A percentile compares a stretch with the other conserved stretches of the same genome.
phyloP scores from a whole-genome alignment of 805 yeast species.

The Middelhovenomyces tepae region DNA sequence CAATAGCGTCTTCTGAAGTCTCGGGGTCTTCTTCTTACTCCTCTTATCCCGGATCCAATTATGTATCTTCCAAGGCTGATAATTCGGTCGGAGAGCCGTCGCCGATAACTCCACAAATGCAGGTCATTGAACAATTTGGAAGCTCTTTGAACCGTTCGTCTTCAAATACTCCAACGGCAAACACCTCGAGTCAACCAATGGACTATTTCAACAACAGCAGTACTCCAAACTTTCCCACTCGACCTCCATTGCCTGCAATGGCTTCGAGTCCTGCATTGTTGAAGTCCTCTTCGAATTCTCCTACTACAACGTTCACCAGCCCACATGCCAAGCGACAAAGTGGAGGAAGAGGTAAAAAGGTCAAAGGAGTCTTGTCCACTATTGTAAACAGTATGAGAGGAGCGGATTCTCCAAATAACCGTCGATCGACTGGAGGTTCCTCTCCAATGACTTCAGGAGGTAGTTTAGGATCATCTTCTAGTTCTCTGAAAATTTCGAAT shows the following conservation, averaged over 20 bases:
- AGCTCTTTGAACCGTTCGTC: slow-evolving; percentile 3
- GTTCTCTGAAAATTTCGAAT: slow-evolving; percentile 55
- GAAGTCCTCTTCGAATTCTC: slow-evolving; percentile 5
- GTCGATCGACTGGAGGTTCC: slow-evolving; percentile 2
- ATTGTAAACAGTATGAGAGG: slow-evolving; percentile 17
- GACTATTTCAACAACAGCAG: slow-evolving; percentile 1
- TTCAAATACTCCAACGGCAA: background rate
- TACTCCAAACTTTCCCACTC: slow-evolving; percentile 5
- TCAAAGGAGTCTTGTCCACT: slow-evolving; percentile 20
- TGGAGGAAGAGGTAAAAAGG: slow-evolving; percentile 5
- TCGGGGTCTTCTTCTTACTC: too few species aligned
- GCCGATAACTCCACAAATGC: slow-evolving; percentile 3
- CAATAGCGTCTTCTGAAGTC: too few species aligned
- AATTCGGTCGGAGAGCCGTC: slow-evolving; percentile 1
- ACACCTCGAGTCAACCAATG: background rate
- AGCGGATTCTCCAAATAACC: slow-evolving; percentile 4
- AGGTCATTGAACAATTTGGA: slow-evolving; percentile 2
- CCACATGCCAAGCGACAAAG: slow-evolving; percentile 4
- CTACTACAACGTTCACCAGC: slow-evolving; percentile 3
- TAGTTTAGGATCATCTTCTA: slow-evolving; percentile 6
- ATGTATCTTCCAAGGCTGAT: too few species aligned
- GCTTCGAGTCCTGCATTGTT: slow-evolving; percentile 4
- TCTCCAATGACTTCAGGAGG: slow-evolving; percentile 2
- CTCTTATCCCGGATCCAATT: too few species aligned
- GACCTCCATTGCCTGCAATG: slow-evolving; percentile 1